A percentile compares a stretch with the other conserved stretches of the same genome.
phyloP scores from a whole-genome alignment of 139 green algal genomes.

The Closterium sp. region DNA sequence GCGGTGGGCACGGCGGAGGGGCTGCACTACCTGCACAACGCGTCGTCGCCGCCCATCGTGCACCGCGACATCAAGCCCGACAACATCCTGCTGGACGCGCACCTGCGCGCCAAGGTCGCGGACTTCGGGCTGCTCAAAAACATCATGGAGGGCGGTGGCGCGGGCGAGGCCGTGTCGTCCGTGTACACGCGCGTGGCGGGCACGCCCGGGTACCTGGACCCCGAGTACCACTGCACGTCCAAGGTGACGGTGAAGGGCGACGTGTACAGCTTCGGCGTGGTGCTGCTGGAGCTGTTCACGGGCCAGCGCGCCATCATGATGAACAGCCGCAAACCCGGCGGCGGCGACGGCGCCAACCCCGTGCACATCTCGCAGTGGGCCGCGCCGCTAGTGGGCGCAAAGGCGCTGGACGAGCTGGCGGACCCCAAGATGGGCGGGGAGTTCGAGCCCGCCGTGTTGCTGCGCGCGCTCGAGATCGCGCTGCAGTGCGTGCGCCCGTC shows the following conservation, averaged over 20 bases:
- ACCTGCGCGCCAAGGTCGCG: not conserved
- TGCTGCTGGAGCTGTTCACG: constrained; percentile 35
- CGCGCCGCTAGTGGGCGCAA: not conserved
- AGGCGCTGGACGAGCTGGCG: constrained; percentile 10
- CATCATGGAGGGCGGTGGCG: not conserved
- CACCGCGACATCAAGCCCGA: constrained; percentile 18
- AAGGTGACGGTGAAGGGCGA: constrained; percentile 29
- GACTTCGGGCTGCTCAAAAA: constrained; percentile 38
- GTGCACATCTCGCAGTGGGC: constrained; percentile 17
- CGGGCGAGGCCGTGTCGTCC: not conserved
- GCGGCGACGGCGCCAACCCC: not conserved
- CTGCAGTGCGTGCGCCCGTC: constrained; percentile 13
- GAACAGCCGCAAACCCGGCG: constrained; percentile 7
- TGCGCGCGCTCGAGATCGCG: constrained; percentile 28
- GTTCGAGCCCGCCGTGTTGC: constrained; percentile 9
- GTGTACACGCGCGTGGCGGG: constrained; percentile 23
- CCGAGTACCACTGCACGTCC: constrained; percentile 38
- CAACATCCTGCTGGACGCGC: constrained; percentile 33
- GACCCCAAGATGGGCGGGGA: constrained; percentile 14
- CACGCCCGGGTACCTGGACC: constrained; percentile 35
- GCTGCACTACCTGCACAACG: constrained; percentile 71
- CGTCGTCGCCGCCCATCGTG: constrained; percentile 22
- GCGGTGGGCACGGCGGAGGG: constrained; percentile 13
- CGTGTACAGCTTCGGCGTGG: constrained; percentile 45
- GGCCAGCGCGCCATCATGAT: constrained; percentile 5